Conservation (phyloP, 2,329 filamentous ascomycete species). For the Didymella sp. region DNA sequence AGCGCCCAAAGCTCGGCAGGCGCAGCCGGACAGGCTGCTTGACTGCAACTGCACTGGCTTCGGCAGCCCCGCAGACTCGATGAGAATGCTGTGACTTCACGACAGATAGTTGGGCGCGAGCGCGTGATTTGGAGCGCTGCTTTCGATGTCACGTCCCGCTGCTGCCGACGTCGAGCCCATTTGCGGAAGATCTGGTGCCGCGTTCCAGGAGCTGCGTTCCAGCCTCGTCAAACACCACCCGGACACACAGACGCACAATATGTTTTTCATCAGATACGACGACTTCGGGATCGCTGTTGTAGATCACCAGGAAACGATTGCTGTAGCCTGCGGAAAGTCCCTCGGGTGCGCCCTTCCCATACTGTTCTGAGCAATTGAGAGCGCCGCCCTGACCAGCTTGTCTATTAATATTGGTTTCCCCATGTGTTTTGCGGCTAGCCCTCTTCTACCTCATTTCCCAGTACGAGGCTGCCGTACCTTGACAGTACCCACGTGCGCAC, state of each 20-base stretch:
- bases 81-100: not conserved
- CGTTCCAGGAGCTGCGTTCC: conserved; percentile 7
- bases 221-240: conserved; percentile 7
- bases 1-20: conserved; percentile 16
- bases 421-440: conserved; percentile 5
- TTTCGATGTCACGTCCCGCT: not conserved
- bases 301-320: not conserved
- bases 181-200: conserved; percentile 7
- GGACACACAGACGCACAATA: conserved; percentile 5
- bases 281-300: not conserved
- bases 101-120: not conserved
- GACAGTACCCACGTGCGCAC: conserved; percentile 8
- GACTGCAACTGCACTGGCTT: conserved; percentile 7
- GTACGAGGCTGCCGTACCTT: conserved; percentile 13
- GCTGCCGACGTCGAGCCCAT: not conserved
- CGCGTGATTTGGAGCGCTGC: conserved; percentile 8
- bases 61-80: conserved; percentile 13
- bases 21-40: conserved; percentile 12
- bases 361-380: not conserved
- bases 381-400: conserved; percentile 2
- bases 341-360: conserved; percentile 3
- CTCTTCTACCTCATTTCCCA: conserved; percentile 12
- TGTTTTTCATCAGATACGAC: not conserved
- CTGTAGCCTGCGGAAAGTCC: conserved; percentile 2
- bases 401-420: conserved; percentile 15